Conservation (phyloP, 2,329 filamentous ascomycete species). For the Neonectria ditissima region DNA sequence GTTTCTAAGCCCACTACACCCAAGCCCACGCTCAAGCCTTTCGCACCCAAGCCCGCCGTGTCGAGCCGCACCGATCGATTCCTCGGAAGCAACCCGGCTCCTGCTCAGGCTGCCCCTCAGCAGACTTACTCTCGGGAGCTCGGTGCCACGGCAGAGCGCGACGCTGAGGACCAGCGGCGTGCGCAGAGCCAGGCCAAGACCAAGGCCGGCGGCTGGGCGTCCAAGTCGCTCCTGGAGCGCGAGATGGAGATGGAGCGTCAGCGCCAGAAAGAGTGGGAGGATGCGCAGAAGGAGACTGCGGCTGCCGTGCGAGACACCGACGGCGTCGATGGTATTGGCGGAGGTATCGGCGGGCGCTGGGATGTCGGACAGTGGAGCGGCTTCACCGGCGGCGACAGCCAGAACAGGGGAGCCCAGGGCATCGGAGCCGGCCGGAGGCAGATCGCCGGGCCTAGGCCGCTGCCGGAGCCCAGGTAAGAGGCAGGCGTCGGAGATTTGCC, state of each 20-base stretch:
- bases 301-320: constrained; percentile 64
- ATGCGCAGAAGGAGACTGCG: constrained; percentile 74
- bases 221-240: constrained; percentile 78
- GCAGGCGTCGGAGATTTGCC: neutral
- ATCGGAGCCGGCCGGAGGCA: constrained; percentile 79
- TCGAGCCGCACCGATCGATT: constrained; percentile 68
- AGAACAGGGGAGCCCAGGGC: constrained; percentile 74
- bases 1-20: constrained; percentile 35
- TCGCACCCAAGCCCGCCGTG: constrained; percentile 37
- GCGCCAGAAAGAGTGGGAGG: constrained; percentile 84
- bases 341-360: constrained; percentile 77
- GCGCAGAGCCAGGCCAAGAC: constrained; percentile 69
- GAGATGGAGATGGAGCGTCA: constrained; percentile 86
- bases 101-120: constrained; percentile 54
- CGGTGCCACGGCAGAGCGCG: constrained; percentile 69
- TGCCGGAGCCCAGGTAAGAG: constrained; percentile 58
- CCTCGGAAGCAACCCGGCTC: constrained; percentile 66
- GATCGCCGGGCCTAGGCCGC: constrained; percentile 82
- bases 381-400: constrained; percentile 79
- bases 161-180: constrained; percentile 71
- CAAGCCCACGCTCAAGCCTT: constrained; percentile 32
- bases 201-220: constrained; percentile 72
- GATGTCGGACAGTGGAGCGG: constrained; percentile 82
- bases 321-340: constrained; percentile 71
- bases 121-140: constrained; percentile 68